Conservation (phyloP, 2,329 filamentous ascomycete genomes). For the Teratosphaeria viscida region DNA sequence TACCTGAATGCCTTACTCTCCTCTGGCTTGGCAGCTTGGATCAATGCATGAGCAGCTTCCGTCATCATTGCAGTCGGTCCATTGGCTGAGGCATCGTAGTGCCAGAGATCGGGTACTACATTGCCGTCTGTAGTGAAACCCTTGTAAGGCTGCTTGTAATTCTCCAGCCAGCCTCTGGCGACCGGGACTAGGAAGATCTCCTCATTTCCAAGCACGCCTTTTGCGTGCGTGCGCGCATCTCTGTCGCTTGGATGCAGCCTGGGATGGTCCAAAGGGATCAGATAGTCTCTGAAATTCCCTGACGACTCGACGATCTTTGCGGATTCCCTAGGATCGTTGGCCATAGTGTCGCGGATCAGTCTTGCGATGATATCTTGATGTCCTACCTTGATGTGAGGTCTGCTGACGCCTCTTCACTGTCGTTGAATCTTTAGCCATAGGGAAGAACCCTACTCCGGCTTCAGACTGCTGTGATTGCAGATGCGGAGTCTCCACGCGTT, state of each 20-base stretch:
- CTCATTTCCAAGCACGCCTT: conserved; percentile 12
- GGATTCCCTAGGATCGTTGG: conserved; percentile 9
- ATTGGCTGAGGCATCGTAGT: conserved; percentile 10
- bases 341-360: conserved; percentile 5
- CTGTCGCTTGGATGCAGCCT: conserved; percentile 14
- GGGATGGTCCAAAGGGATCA: conserved; percentile 14
- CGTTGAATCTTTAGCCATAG: background rate
- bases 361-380: background rate
- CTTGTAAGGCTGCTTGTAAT: conserved; percentile 51
- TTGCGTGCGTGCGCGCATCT: conserved; percentile 14
- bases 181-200: conserved; percentile 17
- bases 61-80: conserved; percentile 47
- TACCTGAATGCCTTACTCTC: conserved; percentile 43
- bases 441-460: background rate
- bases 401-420: background rate
- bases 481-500: background rate
- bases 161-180: conserved; percentile 17
- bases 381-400: background rate
- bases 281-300: conserved; percentile 15
- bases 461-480: background rate
- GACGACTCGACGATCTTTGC: conserved; percentile 14
- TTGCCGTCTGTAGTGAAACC: conserved; percentile 58
- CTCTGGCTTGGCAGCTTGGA: conserved; percentile 12
- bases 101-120: conserved; percentile 14
- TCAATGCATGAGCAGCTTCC: conserved; percentile 31